Evolutionary conservation across 1,139 yeast species (phyloP).

Genomic region (Geotrichum bryndzae): DNA sequence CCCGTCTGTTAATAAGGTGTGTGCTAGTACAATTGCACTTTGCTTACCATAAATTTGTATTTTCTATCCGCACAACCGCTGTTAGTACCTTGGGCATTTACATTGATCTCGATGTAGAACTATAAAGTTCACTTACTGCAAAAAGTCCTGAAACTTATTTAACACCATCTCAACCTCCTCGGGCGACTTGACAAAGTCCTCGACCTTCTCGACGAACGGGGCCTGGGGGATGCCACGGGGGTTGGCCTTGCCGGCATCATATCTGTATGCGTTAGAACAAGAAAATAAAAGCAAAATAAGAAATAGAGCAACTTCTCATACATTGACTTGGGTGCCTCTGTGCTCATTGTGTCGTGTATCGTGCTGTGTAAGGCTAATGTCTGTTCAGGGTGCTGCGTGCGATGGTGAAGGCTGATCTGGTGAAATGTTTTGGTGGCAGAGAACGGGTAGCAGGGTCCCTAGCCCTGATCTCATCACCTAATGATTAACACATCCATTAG

Average conservation of each 20-base stretch:
- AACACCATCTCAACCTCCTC: conserved; percentile 68
- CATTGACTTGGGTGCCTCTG: conserved; percentile 10
- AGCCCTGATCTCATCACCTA: neutral
- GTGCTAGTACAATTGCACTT: neutral
- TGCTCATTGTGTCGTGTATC: neutral
- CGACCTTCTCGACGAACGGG: conserved; percentile 84
- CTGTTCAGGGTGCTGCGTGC: neutral
- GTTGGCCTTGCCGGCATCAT: conserved; percentile 39
- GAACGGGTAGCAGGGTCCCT: neutral
- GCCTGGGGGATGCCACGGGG: conserved; percentile 97
- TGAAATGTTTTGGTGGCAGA: neutral
- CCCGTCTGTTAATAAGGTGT: neutral
- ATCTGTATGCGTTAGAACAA: conserved; percentile 4
- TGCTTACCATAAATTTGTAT: conserved; percentile 64
- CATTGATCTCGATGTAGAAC: neutral
- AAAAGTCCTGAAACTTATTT: conserved; percentile 68
- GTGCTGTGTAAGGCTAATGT: neutral
- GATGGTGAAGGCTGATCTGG: neutral
- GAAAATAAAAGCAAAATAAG: neutral
- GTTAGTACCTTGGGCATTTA: neutral
- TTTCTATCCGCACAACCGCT: conserved; percentile 33
- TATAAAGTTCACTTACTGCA: conserved; percentile 42
- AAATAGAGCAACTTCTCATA: neutral
- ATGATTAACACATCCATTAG: neutral
- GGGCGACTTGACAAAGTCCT: conserved; percentile 58